These are phyloP conservation scores for Potentilla sterilis DNA, from an alignment of 306 rosid species.

Conservation along the genomic window DNA sequence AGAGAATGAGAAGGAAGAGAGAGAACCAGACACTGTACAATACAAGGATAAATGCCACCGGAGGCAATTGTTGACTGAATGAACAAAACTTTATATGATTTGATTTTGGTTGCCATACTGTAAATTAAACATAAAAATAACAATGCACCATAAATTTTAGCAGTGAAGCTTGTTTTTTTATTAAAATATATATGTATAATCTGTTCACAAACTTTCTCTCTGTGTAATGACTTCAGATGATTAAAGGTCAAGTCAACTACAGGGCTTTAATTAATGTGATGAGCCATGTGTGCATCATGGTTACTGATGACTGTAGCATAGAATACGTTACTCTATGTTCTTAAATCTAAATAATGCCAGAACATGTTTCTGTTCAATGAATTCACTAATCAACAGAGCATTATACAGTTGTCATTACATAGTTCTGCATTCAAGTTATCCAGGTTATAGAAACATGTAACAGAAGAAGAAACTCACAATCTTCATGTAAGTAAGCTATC, in stretches of 20 bases:
- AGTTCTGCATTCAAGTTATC: not conserved
- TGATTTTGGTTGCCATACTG: not conserved
- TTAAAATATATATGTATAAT: not conserved
- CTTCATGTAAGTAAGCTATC: conserved; percentile 94
- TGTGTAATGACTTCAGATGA: not conserved
- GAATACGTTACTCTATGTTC: not conserved
- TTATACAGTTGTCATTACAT: not conserved
- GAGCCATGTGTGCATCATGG: not conserved
- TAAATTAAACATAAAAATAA: not conserved
- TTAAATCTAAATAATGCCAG: not conserved
- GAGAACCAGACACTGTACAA: not conserved
- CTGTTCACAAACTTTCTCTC: not conserved
- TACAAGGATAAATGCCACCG: too few relatives aligned
- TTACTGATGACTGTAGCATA: not conserved
- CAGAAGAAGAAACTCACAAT: conserved; percentile 56
- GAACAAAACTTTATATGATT: not conserved
- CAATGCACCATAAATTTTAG: not conserved
- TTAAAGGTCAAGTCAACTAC: not conserved
- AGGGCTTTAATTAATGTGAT: not conserved
- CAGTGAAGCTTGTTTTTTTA: not conserved
- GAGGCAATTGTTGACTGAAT: not conserved
- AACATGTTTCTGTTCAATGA: not conserved
- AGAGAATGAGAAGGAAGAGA: not conserved
- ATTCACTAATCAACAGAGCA: conserved; percentile 2
- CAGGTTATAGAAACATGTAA: not conserved